A percentile compares a stretch with the other conserved stretches of the same genome.
phyloP scores from a whole-genome alignment of 257 asterid species.

The Nemophila menziesii region DNA sequence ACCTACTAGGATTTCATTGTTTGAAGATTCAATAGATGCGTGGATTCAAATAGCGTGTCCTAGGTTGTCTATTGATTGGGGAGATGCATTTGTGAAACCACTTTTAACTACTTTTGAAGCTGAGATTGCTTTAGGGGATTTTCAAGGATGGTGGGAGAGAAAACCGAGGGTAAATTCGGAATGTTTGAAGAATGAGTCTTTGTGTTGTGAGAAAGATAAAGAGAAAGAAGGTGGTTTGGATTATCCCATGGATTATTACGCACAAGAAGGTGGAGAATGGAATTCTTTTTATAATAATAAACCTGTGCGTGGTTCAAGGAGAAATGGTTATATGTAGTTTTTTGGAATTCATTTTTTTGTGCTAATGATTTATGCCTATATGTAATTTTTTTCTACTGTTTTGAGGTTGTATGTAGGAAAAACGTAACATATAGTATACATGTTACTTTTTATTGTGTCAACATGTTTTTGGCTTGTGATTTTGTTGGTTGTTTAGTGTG shows the following conservation, averaged over 20 bases:
- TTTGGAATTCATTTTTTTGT: conserved; percentile 22
- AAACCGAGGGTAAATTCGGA: conserved; percentile 16
- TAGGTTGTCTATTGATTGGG: conserved; percentile 94
- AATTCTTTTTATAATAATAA: conserved; percentile 74
- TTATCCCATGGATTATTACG: conserved; percentile 95
- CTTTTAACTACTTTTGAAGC: conserved; percentile 83
- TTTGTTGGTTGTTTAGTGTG: neutral
- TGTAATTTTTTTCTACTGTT: neutral
- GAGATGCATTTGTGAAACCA: conserved; percentile 85
- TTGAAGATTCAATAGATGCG: conserved; percentile 83
- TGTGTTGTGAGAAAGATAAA: conserved; percentile 26
- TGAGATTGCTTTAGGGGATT: conserved; percentile 89
- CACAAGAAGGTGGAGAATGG: conserved; percentile 97
- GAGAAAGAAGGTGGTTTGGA: conserved; percentile 27
- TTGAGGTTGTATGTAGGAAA: neutral
- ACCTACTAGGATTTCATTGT: conserved; percentile 61
- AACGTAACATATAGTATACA: neutral
- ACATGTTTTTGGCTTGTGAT: neutral
- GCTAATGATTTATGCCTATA: neutral
- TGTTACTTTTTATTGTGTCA: neutral
- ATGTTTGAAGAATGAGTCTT: conserved; percentile 23
- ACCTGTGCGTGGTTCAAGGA: conserved; percentile 25
- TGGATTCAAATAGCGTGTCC: conserved; percentile 98
- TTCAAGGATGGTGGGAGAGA: conserved; percentile 96
- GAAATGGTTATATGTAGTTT: conserved; percentile 25